These are phyloP conservation scores for Lachnellula cervina DNA, from an alignment of 2,329 filamentous ascomycete species.

Conservation along the genomic window DNA sequence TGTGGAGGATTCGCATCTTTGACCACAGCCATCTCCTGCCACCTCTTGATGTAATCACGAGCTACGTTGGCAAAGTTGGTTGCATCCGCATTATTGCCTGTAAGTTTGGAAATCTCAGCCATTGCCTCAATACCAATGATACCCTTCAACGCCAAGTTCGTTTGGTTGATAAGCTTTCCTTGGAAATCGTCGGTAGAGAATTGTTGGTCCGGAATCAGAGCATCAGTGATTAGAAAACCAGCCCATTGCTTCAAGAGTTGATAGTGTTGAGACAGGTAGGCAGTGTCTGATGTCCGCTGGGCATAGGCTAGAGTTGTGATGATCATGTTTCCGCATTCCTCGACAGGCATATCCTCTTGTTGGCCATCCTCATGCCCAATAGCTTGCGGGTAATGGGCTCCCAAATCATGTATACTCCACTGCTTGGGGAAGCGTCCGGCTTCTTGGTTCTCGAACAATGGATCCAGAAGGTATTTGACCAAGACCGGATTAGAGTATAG, in stretches of 20 bases:
- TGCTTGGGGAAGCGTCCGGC: slow-evolving; percentile 61
- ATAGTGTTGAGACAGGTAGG: slow-evolving; percentile 63
- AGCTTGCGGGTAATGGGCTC: slow-evolving; percentile 63
- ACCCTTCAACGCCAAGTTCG: slow-evolving; percentile 77
- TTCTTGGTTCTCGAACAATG: slow-evolving; percentile 63
- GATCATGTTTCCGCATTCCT: slow-evolving; percentile 78
- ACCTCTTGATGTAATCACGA: slow-evolving; percentile 64
- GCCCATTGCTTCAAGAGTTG: slow-evolving; percentile 73
- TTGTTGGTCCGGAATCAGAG: slow-evolving; percentile 70
- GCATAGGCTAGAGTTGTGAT: slow-evolving; percentile 74
- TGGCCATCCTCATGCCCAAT: slow-evolving; percentile 64
- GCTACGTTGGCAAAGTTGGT: slow-evolving; percentile 59
- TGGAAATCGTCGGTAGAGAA: slow-evolving; percentile 83
- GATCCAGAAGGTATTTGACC: slow-evolving; percentile 55
- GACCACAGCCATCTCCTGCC: slow-evolving; percentile 68
- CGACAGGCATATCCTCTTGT: slow-evolving; percentile 72
- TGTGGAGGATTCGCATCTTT: slow-evolving; percentile 56
- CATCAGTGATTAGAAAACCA: slow-evolving; percentile 67
- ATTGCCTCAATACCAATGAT: slow-evolving; percentile 81
- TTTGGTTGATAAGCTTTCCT: slow-evolving; percentile 71
- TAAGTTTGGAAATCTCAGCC: slow-evolving; percentile 61
- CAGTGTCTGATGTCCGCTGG: slow-evolving; percentile 48
- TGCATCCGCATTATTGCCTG: slow-evolving; percentile 53
- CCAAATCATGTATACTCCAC: slow-evolving; percentile 71
- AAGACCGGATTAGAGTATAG: slow-evolving; percentile 70